phyloP scores from a whole-genome alignment of 345 rosid species.

The Lenwebbia sp. region DNA sequence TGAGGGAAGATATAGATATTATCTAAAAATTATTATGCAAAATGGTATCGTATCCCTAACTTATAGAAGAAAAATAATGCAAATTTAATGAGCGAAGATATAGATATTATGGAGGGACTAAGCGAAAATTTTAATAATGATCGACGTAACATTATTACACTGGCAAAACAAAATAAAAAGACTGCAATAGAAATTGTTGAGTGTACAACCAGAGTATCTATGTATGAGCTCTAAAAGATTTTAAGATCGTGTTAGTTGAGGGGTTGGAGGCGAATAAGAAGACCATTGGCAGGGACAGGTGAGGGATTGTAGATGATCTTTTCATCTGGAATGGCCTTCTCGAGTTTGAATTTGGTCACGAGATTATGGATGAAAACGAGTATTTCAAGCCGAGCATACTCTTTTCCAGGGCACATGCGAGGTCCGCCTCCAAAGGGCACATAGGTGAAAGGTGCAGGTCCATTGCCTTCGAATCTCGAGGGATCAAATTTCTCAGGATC shows the following conservation, averaged over 20 bases:
- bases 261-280: background rate
- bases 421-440: background rate
- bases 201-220: background rate
- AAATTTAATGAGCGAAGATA: too few species aligned
- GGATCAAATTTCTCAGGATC: background rate
- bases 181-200: accelerated
- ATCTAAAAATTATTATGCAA: background rate
- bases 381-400: background rate
- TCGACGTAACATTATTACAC: background rate
- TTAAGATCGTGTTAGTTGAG: background rate
- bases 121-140: background rate
- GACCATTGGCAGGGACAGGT: background rate
- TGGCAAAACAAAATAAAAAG: background rate
- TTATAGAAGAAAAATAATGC: too few species aligned
- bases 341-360: background rate
- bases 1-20: background rate
- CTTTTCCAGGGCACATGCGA: background rate
- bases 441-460: background rate
- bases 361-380: background rate
- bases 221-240: background rate
- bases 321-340: background rate
- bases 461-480: background rate
- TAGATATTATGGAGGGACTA: background rate
- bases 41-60: background rate
- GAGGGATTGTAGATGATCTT: background rate